phyloP scores from a whole-genome alignment of 2,329 filamentous ascomycete species.

The Aspergillus unguis region DNA sequence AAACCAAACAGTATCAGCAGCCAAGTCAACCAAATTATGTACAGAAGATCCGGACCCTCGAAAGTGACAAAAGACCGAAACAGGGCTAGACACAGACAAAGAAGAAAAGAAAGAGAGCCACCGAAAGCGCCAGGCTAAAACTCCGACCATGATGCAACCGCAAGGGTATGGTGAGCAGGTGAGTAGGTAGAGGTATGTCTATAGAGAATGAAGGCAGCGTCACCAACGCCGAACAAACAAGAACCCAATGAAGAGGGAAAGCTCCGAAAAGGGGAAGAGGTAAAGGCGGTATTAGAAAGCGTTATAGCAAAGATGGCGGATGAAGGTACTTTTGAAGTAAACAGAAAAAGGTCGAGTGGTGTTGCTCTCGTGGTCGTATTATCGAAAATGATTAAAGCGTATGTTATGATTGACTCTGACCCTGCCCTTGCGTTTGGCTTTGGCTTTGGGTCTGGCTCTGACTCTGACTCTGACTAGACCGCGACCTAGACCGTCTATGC shows the following conservation, averaged over 20 bases:
- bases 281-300: too few relatives aligned
- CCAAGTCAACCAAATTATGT: too few relatives aligned
- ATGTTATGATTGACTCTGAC: not conserved
- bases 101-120: not conserved
- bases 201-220: not conserved
- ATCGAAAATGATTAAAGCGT: not conserved
- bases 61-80: too few relatives aligned
- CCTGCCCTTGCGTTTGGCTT: too few relatives aligned
- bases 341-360: not conserved
- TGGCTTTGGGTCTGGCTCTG: not conserved
- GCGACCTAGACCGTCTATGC: constrained; percentile 33
- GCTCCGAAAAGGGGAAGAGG: too few relatives aligned
- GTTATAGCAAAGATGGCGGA: not conserved
- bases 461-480: constrained; percentile 33
- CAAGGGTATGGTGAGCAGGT: not conserved
- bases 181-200: not conserved
- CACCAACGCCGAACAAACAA: too few relatives aligned
- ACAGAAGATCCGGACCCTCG: too few relatives aligned
- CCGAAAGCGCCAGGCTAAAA: constrained; percentile 6
- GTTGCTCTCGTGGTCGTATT: not conserved
- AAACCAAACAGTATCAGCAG: too few relatives aligned
- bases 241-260: too few relatives aligned
- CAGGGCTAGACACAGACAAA: not conserved
- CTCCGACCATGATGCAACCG: constrained; percentile 4
- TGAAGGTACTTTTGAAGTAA: not conserved